Conservation (phyloP, 805 yeast species). For the Lipomyces mesembrius region DNA sequence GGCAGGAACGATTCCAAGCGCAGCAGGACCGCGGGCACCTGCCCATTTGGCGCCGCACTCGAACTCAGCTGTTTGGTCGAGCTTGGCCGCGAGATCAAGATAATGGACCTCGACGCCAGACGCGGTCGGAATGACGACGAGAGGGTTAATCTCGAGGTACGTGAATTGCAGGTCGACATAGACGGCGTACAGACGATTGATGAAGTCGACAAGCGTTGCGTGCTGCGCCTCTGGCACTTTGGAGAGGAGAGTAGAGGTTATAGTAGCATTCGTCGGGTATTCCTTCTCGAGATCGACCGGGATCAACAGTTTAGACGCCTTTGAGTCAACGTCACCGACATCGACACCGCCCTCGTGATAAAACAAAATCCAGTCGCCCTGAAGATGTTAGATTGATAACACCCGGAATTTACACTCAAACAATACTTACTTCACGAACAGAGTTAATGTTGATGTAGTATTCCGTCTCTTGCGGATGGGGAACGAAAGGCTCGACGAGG, state of each 20-base stretch:
- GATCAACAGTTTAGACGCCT: slow-evolving; percentile 51
- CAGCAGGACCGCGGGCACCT: slow-evolving; percentile 51
- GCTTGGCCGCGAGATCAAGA: slow-evolving; percentile 55
- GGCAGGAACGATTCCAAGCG: slow-evolving; percentile 45
- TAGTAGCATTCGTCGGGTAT: slow-evolving; percentile 50
- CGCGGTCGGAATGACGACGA: slow-evolving; percentile 51
- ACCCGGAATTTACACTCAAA: not conserved
- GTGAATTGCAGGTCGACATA: slow-evolving; percentile 55
- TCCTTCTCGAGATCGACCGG: slow-evolving; percentile 50
- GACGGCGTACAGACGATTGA: slow-evolving; percentile 54
- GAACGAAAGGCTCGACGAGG: slow-evolving; percentile 55
- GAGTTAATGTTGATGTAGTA: slow-evolving; percentile 56
- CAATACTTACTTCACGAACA: slow-evolving; percentile 46
- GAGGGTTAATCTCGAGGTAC: slow-evolving; percentile 54
- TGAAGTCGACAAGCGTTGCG: slow-evolving; percentile 50
- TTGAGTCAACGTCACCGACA: slow-evolving; percentile 55
- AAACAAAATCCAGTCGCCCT: slow-evolving; percentile 54
- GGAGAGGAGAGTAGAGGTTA: slow-evolving; percentile 46
- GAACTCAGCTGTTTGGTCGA: slow-evolving; percentile 55
- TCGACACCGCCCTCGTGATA: slow-evolving; percentile 57
- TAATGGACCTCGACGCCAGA: slow-evolving; percentile 51
- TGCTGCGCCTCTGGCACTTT: slow-evolving; percentile 51
- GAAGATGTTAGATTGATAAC: not conserved
- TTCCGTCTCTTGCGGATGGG: slow-evolving; percentile 53
- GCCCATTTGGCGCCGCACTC: slow-evolving; percentile 58